phyloP scores from a whole-genome alignment of 2,329 filamentous ascomycete genomes.

The Fusarium sp. region DNA sequence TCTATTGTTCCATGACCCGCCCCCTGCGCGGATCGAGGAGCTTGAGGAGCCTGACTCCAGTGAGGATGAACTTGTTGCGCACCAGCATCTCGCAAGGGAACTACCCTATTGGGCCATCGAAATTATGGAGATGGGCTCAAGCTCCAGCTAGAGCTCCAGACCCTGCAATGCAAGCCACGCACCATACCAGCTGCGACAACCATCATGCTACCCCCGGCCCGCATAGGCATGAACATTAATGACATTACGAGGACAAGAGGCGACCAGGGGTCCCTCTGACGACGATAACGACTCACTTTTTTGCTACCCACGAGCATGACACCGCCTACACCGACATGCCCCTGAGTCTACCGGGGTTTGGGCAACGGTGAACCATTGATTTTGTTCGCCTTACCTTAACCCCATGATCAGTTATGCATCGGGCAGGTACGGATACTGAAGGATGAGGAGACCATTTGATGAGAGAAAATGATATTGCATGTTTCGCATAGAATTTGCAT shows the following conservation, averaged over 20 bases:
- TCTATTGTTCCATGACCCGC: constrained; percentile 63
- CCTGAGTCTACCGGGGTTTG: constrained; percentile 26
- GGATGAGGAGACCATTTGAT: constrained; percentile 36
- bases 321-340: constrained; percentile 37
- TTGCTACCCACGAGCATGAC: constrained; percentile 38
- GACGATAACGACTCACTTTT: constrained; percentile 45
- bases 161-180: constrained; percentile 6
- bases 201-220: constrained; percentile 30
- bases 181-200: constrained; percentile 33
- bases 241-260: constrained; percentile 43
- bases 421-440: constrained; percentile 8
- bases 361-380: constrained; percentile 29
- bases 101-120: constrained; percentile 64
- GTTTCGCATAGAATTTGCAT: constrained; percentile 45
- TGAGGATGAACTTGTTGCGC: constrained; percentile 58
- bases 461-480: constrained; percentile 42
- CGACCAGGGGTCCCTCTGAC: constrained; percentile 43
- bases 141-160: constrained; percentile 40
- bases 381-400: constrained; percentile 7
- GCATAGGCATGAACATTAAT: constrained; percentile 44
- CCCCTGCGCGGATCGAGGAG: constrained; percentile 64
- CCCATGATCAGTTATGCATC: constrained; percentile 19
- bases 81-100: constrained; percentile 60
- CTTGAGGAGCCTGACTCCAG: constrained; percentile 65
- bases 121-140: constrained; percentile 63